Evolutionary conservation across 192 early-diverging fungal species (phyloP).

Genomic region (Podila epigama): DNA sequence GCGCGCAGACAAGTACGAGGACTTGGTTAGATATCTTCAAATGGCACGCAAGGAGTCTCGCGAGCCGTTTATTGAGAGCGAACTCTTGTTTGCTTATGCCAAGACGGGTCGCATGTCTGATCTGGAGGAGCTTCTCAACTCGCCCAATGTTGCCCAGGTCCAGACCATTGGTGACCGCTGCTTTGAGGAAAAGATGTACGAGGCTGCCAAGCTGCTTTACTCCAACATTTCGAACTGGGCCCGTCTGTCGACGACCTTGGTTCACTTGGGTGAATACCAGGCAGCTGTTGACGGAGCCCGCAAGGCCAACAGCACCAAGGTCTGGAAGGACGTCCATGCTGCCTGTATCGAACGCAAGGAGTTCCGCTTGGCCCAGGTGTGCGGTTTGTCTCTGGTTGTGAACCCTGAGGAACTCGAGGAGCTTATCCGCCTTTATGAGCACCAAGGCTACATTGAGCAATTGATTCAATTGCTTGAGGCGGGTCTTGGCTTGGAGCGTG

Average conservation of each 20-base stretch:
- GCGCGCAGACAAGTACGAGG: conserved; percentile 90
- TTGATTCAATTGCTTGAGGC: conserved; percentile 90
- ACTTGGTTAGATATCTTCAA: conserved; percentile 92
- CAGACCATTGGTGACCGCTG: conserved; percentile 92
- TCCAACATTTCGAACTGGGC: conserved; percentile 98
- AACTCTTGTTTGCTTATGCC: conserved; percentile 95
- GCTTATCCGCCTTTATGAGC: conserved; percentile 88
- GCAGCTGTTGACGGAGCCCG: conserved; percentile 97
- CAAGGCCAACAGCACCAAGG: conserved; percentile 98
- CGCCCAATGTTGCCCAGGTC: conserved; percentile 95
- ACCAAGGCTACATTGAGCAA: conserved; percentile 90
- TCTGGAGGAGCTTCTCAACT: conserved; percentile 92
- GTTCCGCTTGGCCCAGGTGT: conserved; percentile 98
- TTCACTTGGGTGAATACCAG: conserved; percentile 95
- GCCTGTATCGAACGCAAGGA: conserved; percentile 95
- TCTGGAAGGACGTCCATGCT: conserved; percentile 99
- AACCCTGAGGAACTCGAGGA: conserved; percentile 97
- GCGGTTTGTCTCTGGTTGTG: conserved; percentile 94
- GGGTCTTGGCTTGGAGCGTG: conserved; percentile 94
- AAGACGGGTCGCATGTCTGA: conserved; percentile 92
- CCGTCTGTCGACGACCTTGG: conserved; percentile 93
- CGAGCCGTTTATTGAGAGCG: conserved; percentile 95
- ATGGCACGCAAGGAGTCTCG: conserved; percentile 96
- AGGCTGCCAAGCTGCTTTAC: conserved; percentile 94
- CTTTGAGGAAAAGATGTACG: conserved; percentile 91